Evolutionary conservation across 129 eudicot genomes (phyloP).

Genomic region (Lactuca sativa): DNA sequence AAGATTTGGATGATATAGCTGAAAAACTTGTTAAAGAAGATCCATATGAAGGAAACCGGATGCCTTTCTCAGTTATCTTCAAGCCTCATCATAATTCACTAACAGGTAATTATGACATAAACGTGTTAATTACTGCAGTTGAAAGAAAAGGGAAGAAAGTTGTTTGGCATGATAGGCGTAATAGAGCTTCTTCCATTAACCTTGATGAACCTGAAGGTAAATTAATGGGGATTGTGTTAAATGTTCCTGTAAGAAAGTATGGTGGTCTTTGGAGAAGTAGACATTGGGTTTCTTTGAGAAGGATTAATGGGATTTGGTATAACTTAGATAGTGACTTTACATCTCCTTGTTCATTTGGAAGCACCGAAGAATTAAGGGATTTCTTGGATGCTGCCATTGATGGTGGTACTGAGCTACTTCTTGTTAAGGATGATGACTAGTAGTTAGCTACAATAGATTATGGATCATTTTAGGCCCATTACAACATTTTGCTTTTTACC

Average conservation of each 20-base stretch:
- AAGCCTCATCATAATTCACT: slow-evolving; percentile 90
- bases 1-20: slow-evolving; percentile 64
- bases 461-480: no score
- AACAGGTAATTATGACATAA: slow-evolving; percentile 91
- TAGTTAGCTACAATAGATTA: slow-evolving; percentile 19
- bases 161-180: slow-evolving; percentile 85
- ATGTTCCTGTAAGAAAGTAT: slow-evolving; percentile 69
- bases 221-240: slow-evolving; percentile 77
- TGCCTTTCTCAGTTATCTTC: slow-evolving; percentile 72
- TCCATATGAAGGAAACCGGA: slow-evolving; percentile 69
- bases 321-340: slow-evolving; percentile 89
- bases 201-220: slow-evolving; percentile 60
- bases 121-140: slow-evolving; percentile 78
- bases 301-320: slow-evolving; percentile 74
- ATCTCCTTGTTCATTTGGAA: slow-evolving; percentile 50
- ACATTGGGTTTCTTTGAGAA: slow-evolving; percentile 88
- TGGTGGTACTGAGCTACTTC: slow-evolving; percentile 74
- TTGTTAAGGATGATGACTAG: slow-evolving; percentile 56
- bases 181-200: slow-evolving; percentile 61
- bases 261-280: slow-evolving; percentile 80
- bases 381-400: slow-evolving; percentile 58
- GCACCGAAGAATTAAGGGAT: slow-evolving; percentile 49
- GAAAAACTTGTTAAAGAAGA: slow-evolving; percentile 71
- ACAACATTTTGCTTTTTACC: no score
- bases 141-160: slow-evolving; percentile 80